Evolutionary conservation across 129 eudicot genomes (phyloP), one percentile per base, ranked within the genome.

Genomic region (Kitagawia praeruptora): DNA sequence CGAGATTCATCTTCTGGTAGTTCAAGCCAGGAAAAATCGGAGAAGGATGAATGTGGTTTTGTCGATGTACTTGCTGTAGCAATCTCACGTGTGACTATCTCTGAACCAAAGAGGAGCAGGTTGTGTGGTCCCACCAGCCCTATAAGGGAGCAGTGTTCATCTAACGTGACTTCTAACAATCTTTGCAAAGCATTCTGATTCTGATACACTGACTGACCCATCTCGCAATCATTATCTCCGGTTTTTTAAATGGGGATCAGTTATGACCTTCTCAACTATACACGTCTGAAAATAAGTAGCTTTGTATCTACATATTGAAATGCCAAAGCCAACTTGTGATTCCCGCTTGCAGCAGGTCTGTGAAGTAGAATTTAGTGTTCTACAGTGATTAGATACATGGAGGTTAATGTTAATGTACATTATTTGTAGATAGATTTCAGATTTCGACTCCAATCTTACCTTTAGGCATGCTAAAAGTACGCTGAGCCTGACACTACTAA

Each of bases 111-210:
- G 79, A 81, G 98, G 75, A 92, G 90, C 80, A 83, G 97, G 78
- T 77, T 95, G 44, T 92, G 96, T 76, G 80, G 84, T 31, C 84
- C 97, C 7, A 81, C 89, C 27, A 91, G 96, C 83, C 89, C 96
- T 7, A 90, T 95, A 70, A 76, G 92, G 73, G 91, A 88, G 83
- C 97, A 91, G 80, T 84, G 91, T 48, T 88, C 97, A 3, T 91
- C 97, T 86, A 91, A 85, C 70, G 80, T 91, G 82, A 86, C 81
- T 23, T 74, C 96, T 58, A 88, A 82, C 82, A 91, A 90, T 85
- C 97, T 93, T 46, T 93, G 97, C 89, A 87, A 89, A 88, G 97
- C 98, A 78, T 93, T 90, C 77, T 93, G 81, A 85, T 61, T n/a
- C 78, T 44, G 44, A 79, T 75, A 87, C 81, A 42, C 46, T 76